These are phyloP conservation scores for Cucurbita ficifolia DNA, from an alignment of 306 rosid genomes.

Conservation along the genomic window DNA sequence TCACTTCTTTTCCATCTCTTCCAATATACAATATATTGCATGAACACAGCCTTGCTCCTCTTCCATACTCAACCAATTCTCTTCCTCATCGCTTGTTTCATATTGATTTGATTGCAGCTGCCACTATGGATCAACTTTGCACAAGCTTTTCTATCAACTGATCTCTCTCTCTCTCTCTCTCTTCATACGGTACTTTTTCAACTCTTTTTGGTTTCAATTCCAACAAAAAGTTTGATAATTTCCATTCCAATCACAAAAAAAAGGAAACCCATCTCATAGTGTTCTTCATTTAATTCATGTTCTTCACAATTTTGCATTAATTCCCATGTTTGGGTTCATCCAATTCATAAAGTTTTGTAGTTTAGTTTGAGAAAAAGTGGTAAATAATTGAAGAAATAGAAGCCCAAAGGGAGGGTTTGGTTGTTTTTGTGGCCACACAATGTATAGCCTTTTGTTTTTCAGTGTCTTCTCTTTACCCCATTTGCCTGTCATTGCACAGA, in stretches of 20 bases:
- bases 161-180: not conserved
- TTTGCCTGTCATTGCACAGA: not conserved
- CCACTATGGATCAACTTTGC: not conserved
- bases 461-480: conserved; percentile 7
- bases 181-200: not conserved
- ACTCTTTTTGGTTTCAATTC: not conserved
- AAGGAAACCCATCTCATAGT: not conserved
- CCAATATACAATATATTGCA: not conserved
- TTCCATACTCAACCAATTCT: not conserved
- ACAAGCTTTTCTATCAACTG: not conserved
- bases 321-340: not conserved
- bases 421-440: not conserved
- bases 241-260: not conserved
- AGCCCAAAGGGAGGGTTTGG: not conserved
- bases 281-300: not conserved
- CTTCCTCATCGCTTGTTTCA: not conserved
- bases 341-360: not conserved
- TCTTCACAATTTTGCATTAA: not conserved
- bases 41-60: not conserved
- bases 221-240: not conserved
- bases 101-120: not conserved
- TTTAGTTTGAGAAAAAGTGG: not conserved
- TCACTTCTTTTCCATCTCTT: not conserved
- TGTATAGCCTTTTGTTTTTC: not conserved
- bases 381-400: not conserved